Evolutionary conservation across 176 grass and related monocot genomes (phyloP).

Genomic region (Avena insularis): DNA sequence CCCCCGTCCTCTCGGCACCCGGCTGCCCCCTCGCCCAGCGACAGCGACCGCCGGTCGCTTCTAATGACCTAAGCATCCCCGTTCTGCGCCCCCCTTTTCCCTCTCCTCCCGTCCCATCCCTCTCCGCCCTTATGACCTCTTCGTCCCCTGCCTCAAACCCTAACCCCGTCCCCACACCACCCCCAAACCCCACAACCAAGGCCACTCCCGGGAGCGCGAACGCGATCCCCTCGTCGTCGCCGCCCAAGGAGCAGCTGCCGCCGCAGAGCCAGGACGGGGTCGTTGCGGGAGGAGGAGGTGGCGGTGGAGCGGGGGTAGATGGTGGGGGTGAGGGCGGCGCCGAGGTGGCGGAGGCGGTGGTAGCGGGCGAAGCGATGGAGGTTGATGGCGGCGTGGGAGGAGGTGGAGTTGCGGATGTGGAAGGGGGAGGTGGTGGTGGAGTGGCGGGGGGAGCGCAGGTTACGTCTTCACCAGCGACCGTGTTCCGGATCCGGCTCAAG

Average conservation of each 20-base stretch:
- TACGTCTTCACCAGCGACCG: constrained; percentile 64
- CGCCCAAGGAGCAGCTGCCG: constrained; percentile 51
- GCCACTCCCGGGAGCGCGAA: constrained; percentile 29
- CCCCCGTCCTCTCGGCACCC: background rate
- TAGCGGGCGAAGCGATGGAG: constrained; percentile 54
- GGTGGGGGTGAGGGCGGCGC: constrained; percentile 39
- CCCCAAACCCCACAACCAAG: constrained; percentile 31
- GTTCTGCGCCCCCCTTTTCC: background rate
- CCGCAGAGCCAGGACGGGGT: constrained; percentile 47
- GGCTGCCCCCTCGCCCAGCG: constrained; percentile 41
- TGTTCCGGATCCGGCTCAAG: constrained; percentile 94
- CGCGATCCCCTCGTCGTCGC: constrained; percentile 30
- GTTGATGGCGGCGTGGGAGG: constrained; percentile 56
- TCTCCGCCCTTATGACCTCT: constrained; percentile 80
- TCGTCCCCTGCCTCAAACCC: constrained; percentile 61
- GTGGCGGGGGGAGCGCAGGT: constrained; percentile 40
- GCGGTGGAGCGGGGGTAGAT: constrained; percentile 33
- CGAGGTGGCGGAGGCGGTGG: constrained; percentile 48
- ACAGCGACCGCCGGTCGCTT: constrained; percentile 79
- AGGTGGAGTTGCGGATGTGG: constrained; percentile 49
- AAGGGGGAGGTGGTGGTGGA: constrained; percentile 43
- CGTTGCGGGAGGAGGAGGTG: constrained; percentile 6
- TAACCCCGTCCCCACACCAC: constrained; percentile 48
- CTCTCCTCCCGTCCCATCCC: constrained; percentile 35
- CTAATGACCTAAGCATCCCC: constrained; percentile 54